Base-by-base conservation (phyloP, 805 yeast species). In the Monosporozyma siamensis region DNA sequence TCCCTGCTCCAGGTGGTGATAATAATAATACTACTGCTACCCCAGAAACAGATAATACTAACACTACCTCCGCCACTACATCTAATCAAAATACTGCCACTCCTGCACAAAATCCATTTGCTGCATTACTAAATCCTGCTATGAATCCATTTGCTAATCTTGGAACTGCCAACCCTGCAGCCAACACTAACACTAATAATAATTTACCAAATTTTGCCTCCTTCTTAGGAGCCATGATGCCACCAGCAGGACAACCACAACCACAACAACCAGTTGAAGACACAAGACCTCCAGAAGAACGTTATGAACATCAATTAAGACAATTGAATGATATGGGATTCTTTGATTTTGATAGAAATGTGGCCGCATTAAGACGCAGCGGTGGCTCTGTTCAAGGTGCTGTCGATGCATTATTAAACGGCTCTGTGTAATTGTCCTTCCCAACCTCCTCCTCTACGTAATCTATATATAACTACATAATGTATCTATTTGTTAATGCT, bases 311-410 rank as follows among this genome's bases (percentile, higher is more conserved):
- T 3, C 92, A 81, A 59, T 65, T 81, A 48, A 75, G 84, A 53
- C 90, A 82, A 57, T 67, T 81, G 54, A 84, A 82, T 57, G 90
- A 83, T 55, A 80, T 83, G 74, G 92, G 92, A 6, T 90, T 90
- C 67, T 78, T 76, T 51, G 97, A 90, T 52, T 90, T 90, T 59
- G 97, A 90, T 52, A 74, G 85, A 52, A 92, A 92, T 58, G 88
- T 92, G 20, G 80, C 78, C 23, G 97, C 97, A 1, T 72, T 92
- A 54, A 78, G 97, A 68, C 78, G 97, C 66, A 78, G 90, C 43
- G 98, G 98, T 26, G 98, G 98, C 7, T 85, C 89, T 48, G 97
- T 90, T 21, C 96, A 90, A 66, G 97, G 97, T 37, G 98, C 98
- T 9, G 71, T 90, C 40, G 97, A 90, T 63, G 84, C 86, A 42